Evolutionary conservation across 2,329 filamentous ascomycete genomes (phyloP).

Genomic region (Colletotrichum sp.): DNA sequence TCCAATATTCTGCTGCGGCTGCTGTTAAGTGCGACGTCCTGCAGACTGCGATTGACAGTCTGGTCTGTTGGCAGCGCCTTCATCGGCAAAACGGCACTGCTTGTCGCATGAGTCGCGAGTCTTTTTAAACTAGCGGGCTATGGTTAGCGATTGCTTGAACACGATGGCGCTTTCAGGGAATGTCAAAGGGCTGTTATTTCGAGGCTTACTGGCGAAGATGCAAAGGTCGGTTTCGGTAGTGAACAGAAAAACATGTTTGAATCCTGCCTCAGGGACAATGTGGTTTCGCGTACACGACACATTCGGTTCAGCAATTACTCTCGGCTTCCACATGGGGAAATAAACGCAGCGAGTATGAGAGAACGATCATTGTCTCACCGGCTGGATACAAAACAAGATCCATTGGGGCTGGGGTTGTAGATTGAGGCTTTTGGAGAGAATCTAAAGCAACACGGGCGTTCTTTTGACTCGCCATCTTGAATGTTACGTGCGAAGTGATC

Average conservation of each 20-base stretch:
- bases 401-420: neutral
- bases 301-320: accelerated
- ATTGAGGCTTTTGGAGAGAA: neutral
- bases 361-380: neutral
- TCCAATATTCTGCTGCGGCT: neutral
- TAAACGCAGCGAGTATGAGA: neutral
- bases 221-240: neutral
- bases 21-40: neutral
- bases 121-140: accelerated
- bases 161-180: neutral
- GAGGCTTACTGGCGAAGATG: neutral
- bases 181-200: neutral
- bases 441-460: neutral
- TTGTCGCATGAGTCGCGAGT: neutral
- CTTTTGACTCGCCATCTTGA: neutral
- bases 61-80: neutral
- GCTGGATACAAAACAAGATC: neutral
- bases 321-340: accelerated
- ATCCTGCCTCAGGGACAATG: neutral
- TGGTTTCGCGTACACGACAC: neutral
- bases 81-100: neutral
- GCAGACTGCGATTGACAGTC: neutral
- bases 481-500: too few species aligned
- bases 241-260: neutral
- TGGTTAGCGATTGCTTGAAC: neutral